A percentile compares a stretch with the other conserved stretches of the same genome.
Evolutionary conservation across 2,329 filamentous ascomycete genomes (phyloP).

Genomic region (Pseudocercospora eumusae): DNA sequence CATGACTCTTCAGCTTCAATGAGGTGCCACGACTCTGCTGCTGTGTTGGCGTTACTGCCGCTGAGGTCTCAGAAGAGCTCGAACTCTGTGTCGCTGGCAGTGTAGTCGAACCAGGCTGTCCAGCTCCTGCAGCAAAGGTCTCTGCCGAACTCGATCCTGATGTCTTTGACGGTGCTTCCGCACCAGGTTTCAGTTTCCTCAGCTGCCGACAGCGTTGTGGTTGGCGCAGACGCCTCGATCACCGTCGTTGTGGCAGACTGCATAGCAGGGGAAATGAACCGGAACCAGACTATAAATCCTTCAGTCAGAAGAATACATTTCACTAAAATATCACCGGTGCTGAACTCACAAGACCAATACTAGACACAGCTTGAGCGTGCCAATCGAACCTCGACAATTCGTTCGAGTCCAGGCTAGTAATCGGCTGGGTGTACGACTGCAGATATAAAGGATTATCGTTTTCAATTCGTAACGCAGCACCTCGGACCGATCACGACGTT

Average conservation of each 20-base stretch:
- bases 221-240: no score
- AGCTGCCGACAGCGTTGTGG: not conserved
- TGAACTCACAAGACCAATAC: not conserved
- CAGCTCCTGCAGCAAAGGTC: not conserved
- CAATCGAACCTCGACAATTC: not conserved
- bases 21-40: not conserved
- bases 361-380: not conserved
- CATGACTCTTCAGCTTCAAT: not conserved
- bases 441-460: not conserved
- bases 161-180: not conserved
- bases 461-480: not conserved
- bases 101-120: not conserved
- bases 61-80: not conserved
- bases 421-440: not conserved
- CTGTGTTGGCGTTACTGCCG: not conserved
- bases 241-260: not conserved
- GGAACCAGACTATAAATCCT: not conserved
- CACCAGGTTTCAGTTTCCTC: not conserved
- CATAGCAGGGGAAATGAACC: not conserved
- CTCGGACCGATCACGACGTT: not conserved
- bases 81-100: not conserved
- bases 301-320: not conserved
- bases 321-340: not conserved
- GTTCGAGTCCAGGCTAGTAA: not conserved
- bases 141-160: not conserved